Base-by-base conservation (phyloP, 257 asterid species). In the Capsicum pubescens region DNA sequence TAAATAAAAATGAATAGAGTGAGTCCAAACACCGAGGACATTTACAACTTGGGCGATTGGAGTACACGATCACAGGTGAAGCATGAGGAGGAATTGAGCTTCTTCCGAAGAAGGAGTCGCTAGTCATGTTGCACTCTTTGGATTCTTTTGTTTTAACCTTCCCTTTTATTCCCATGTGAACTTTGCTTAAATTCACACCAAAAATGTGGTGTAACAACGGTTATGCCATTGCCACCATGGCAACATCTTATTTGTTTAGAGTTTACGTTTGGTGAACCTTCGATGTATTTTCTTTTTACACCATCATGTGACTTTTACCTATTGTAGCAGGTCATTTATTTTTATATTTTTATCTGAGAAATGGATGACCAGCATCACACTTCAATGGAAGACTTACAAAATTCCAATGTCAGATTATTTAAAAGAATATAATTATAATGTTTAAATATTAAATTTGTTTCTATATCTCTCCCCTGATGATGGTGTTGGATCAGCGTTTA, bases 121-220 rank as follows among this genome's bases (percentile, higher is more conserved):
- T 9, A 60, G 61, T 86, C 88, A 86, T 83, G 87, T 86, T 86
- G 88, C 64, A 39, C 19, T 72, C 83, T 83, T 39, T 42, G 87
- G 84, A 80, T 80, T 77, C 50, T 77, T 50, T 50, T 74, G 81
- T 50, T 50, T 74, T 69, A 7, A 48, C 80, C 16, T 72, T 1
- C 4, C 17, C 8, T 56, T 26, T 74, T 26, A 26, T 77, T 77
- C 11, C 48, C 81, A 77, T 54, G 81, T 54, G 81, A 77, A 1
- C 50, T 54, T 44, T 0, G 3, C 0, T 14, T 50, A 8, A 52
- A 26, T 77, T 77, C 26, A 77, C 81, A 63, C 64, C 21, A 0
- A 54, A 0, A 77, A 14, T 54, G 3, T 15, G 3, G 9, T 1
- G 26, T 77, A 54, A 46, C 54, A 17, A 77, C 50, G 15, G 4